Evolutionary conservation across 2,329 filamentous ascomycete species (phyloP).

Genomic region (Trichoderma sp.): DNA sequence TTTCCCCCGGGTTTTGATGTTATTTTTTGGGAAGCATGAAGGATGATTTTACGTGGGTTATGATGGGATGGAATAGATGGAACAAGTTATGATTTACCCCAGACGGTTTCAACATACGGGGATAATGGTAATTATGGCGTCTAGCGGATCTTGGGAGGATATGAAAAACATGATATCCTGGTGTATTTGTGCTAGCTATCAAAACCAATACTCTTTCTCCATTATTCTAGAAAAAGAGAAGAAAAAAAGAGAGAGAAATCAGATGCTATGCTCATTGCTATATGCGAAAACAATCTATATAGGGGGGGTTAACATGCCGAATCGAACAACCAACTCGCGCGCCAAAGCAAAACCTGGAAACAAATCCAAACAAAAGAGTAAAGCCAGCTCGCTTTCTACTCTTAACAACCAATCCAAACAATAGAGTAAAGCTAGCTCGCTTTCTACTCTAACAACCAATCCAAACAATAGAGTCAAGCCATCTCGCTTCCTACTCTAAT

Average conservation of each 20-base stretch:
- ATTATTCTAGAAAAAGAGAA: background rate
- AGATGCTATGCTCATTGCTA: background rate
- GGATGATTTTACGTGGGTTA: background rate
- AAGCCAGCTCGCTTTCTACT: background rate
- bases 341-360: too few relatives aligned
- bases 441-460: background rate
- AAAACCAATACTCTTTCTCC: background rate
- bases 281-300: background rate
- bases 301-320: background rate
- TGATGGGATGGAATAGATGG: constrained; percentile 5
- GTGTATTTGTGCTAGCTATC: background rate
- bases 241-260: background rate
- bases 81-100: background rate
- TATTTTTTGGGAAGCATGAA: background rate
- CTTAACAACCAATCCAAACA: too few relatives aligned
- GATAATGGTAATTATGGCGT: background rate
- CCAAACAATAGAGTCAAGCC: background rate
- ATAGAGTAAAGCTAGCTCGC: background rate
- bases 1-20: background rate
- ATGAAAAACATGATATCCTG: background rate
- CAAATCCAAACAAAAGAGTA: background rate
- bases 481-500: background rate
- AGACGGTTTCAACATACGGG: background rate
- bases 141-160: background rate
- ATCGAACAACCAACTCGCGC: background rate